Evolutionary conservation across 805 yeast species (phyloP).

Genomic region (Zygosaccharomyces pseudorouxii): DNA sequence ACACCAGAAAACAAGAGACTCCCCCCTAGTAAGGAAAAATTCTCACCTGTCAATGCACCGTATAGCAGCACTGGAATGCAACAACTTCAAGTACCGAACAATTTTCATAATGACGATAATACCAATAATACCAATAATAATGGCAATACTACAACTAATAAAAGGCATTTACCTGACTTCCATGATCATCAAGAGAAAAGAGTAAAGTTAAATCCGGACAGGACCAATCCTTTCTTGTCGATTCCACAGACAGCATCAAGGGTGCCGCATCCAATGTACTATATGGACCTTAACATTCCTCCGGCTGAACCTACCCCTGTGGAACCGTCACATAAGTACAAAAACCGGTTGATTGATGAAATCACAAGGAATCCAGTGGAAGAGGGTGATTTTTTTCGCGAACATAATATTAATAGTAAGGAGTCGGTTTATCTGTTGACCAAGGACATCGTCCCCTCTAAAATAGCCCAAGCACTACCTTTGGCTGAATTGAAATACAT

Average conservation of each 20-base stretch:
- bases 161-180: slow-evolving; percentile 1
- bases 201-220: not conserved
- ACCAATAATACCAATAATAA: not conserved
- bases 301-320: slow-evolving; percentile 21
- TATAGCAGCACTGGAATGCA: not conserved
- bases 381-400: slow-evolving; percentile 28
- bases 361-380: slow-evolving; percentile 16
- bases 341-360: slow-evolving; percentile 19
- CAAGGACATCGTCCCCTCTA: slow-evolving; percentile 51
- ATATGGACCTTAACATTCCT: slow-evolving; percentile 11
- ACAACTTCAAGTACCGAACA: not conserved
- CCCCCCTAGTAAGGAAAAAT: not conserved
- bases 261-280: slow-evolving; percentile 6
- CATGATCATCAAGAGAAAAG: not conserved
- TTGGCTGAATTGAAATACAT: slow-evolving; percentile 81
- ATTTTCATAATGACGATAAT: not conserved
- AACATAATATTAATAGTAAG: slow-evolving; percentile 40
- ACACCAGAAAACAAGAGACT: not conserved
- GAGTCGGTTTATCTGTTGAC: slow-evolving; percentile 44
- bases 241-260: slow-evolving; percentile 5
- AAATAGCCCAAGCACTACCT: slow-evolving; percentile 55
- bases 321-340: slow-evolving; percentile 9
- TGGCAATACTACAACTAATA: not conserved
- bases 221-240: not conserved
- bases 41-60: not conserved